These are phyloP conservation scores for Sugiyamaella valdiviana DNA, from an alignment of 805 yeast genomes.

Conservation along the genomic window DNA sequence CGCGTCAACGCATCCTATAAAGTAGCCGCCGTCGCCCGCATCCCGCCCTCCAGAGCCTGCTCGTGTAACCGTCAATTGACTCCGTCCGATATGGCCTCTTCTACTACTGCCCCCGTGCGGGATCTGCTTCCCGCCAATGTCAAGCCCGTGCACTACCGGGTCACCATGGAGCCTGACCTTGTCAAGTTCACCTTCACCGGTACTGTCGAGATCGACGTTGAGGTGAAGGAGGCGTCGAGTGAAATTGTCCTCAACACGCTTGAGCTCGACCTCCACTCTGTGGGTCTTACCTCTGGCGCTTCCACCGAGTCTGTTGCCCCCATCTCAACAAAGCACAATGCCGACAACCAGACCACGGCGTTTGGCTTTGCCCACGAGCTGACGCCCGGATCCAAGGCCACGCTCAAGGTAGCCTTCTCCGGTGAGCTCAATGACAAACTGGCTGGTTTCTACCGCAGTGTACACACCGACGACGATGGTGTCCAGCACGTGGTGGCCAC, in stretches of 20 bases:
- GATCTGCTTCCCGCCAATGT: conserved; percentile 56
- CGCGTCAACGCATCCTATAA: background rate
- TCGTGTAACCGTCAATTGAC: conserved; percentile 4
- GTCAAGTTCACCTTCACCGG: conserved; percentile 34
- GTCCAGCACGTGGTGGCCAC: conserved; percentile 52
- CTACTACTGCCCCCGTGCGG: conserved; percentile 22
- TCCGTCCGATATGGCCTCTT: background rate
- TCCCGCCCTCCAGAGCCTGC: conserved; percentile 3
- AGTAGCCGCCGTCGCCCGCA: conserved; percentile 1
- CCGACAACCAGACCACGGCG: conserved; percentile 57
- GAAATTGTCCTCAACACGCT: conserved; percentile 51
- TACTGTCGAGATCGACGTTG: conserved; percentile 38
- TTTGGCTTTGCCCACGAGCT: conserved; percentile 46
- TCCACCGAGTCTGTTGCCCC: conserved; percentile 27
- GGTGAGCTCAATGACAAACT: conserved; percentile 60
- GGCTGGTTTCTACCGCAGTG: conserved; percentile 70
- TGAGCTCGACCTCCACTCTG: conserved; percentile 56
- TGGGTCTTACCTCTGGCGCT: conserved; percentile 32
- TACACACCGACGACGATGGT: conserved; percentile 49
- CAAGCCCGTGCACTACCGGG: conserved; percentile 66
- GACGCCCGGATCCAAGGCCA: conserved; percentile 42
- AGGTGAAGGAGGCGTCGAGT: conserved; percentile 38
- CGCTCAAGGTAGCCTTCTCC: conserved; percentile 47
- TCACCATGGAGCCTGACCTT: conserved; percentile 59
- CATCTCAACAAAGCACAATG: conserved; percentile 32